These are phyloP conservation scores for Pseudovirgaria hyperparasitica DNA, from an alignment of 2,329 filamentous ascomycete species.

Conservation along the genomic window DNA sequence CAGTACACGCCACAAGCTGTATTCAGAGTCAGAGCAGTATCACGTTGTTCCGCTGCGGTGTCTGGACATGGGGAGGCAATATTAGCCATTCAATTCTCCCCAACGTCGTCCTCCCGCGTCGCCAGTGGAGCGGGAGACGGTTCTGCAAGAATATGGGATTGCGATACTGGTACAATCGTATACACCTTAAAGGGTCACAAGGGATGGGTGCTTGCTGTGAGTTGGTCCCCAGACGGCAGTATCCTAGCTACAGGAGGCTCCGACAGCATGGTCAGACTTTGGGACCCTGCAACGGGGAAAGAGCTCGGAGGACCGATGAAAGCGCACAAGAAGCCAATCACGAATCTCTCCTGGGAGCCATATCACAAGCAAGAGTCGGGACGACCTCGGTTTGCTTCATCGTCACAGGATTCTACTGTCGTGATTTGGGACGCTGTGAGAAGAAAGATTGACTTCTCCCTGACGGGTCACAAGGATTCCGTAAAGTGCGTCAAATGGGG, in stretches of 20 bases:
- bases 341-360: slow-evolving; percentile 81
- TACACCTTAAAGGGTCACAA: slow-evolving; percentile 79
- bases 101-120: slow-evolving; percentile 60
- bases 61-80: slow-evolving; percentile 88
- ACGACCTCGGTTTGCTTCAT: slow-evolving; percentile 70
- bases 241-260: slow-evolving; percentile 81
- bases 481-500: slow-evolving; percentile 93
- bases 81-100: slow-evolving; percentile 74
- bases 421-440: slow-evolving; percentile 76
- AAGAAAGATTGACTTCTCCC: slow-evolving; percentile 64
- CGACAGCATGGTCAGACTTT: slow-evolving; percentile 83
- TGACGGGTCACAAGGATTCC: slow-evolving; percentile 78
- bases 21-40: slow-evolving; percentile 85
- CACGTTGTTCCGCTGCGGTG: slow-evolving; percentile 77
- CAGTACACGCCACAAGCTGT: slow-evolving; percentile 74
- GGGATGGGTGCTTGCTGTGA: slow-evolving; percentile 78
- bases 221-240: slow-evolving; percentile 73
- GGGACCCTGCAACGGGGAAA: slow-evolving; percentile 74
- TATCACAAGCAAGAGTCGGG: slow-evolving; percentile 68
- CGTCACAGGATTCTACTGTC: slow-evolving; percentile 80
- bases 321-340: slow-evolving; percentile 84
- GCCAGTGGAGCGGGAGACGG: slow-evolving; percentile 86
- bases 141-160: slow-evolving; percentile 88
- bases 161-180: slow-evolving; percentile 80
- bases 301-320: slow-evolving; percentile 59